A percentile compares a stretch with the other conserved stretches of the same genome.
Conservation (phyloP, 345 rosid genomes). For the Eucalyptus shirleyi region DNA sequence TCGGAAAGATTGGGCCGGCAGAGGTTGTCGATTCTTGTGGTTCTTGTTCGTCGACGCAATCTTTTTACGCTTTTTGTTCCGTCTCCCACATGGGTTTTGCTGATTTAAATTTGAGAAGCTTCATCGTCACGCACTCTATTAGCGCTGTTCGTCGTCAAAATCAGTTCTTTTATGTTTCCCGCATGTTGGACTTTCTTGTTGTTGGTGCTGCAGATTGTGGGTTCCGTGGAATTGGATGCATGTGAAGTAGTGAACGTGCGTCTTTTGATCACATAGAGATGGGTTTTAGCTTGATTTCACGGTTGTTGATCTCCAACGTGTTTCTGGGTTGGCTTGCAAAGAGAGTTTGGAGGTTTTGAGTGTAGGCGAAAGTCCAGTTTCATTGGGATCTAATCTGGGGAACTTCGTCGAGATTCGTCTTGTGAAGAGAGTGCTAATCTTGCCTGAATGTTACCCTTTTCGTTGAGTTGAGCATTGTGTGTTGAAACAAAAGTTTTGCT, state of each 20-base stretch:
- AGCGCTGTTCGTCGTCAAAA: neutral
- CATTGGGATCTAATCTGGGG: neutral
- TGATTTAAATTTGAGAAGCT: neutral
- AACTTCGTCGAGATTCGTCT: neutral
- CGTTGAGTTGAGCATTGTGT: neutral
- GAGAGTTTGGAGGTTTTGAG: neutral
- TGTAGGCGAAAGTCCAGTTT: neutral
- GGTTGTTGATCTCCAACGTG: neutral
- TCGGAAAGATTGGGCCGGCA: neutral
- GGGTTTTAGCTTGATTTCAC: neutral
- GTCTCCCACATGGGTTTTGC: neutral
- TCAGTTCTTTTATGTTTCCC: neutral
- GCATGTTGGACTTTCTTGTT: neutral
- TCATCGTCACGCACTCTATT: neutral
- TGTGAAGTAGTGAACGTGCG: neutral
- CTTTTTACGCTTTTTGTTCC: neutral
- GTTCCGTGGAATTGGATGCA: neutral
- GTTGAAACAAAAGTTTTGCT: neutral
- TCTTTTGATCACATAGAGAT: neutral
- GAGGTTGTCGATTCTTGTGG: neutral
- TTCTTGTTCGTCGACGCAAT: neutral
- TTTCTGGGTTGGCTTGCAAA: neutral
- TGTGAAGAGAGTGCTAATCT: neutral
- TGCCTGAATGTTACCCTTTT: neutral
- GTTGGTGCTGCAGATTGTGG: neutral